Percentiles rank a stretch among this genome's conserved stretches.
These are phyloP conservation scores for Sclerotinia minor DNA, from an alignment of 2,329 filamentous ascomycete species.

Conservation along the genomic window DNA sequence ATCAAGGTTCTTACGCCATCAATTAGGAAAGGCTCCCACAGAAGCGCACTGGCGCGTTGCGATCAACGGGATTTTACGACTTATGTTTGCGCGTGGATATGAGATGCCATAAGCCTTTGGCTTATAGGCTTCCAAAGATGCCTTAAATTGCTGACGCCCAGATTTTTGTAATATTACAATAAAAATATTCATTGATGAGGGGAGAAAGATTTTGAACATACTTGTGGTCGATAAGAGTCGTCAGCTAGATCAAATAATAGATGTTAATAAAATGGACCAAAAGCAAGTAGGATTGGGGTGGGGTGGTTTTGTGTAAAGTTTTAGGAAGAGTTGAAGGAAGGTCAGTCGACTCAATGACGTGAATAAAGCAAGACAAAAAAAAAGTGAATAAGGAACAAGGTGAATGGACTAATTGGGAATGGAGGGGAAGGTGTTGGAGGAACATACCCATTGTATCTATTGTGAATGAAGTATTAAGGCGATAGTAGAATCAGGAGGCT, in stretches of 20 bases:
- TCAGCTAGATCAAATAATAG: slow-evolving; percentile 25
- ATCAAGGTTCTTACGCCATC: slow-evolving; percentile 31
- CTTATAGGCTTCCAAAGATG: slow-evolving; percentile 6
- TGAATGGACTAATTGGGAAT: slow-evolving; percentile 24
- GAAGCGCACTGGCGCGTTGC: slow-evolving; percentile 23
- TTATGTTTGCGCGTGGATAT: slow-evolving; percentile 23
- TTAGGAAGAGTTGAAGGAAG: slow-evolving; percentile 18
- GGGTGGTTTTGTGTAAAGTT: slow-evolving; percentile 22
- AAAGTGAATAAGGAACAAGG: slow-evolving; percentile 24
- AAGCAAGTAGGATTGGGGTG: slow-evolving; percentile 19
- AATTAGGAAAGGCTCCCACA: slow-evolving; percentile 24
- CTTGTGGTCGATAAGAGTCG: slow-evolving; percentile 28
- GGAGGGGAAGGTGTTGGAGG: slow-evolving; percentile 21
- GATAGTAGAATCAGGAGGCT: slow-evolving; percentile 26
- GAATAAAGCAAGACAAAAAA: slow-evolving; percentile 18
- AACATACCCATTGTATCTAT: slow-evolving; percentile 27
- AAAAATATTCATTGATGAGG: not conserved
- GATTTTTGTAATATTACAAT: slow-evolving; percentile 17
- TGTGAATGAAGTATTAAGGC: slow-evolving; percentile 25
- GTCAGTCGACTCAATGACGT: slow-evolving; percentile 12
- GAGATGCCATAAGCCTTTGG: slow-evolving; percentile 22
- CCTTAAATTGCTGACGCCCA: slow-evolving; percentile 11
- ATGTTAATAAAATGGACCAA: slow-evolving; percentile 21
- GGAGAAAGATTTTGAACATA: slow-evolving; percentile 19
- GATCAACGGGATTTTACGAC: slow-evolving; percentile 22